Conservation (phyloP, 2,329 filamentous ascomycete species). For the Xylariaceae sp. region DNA sequence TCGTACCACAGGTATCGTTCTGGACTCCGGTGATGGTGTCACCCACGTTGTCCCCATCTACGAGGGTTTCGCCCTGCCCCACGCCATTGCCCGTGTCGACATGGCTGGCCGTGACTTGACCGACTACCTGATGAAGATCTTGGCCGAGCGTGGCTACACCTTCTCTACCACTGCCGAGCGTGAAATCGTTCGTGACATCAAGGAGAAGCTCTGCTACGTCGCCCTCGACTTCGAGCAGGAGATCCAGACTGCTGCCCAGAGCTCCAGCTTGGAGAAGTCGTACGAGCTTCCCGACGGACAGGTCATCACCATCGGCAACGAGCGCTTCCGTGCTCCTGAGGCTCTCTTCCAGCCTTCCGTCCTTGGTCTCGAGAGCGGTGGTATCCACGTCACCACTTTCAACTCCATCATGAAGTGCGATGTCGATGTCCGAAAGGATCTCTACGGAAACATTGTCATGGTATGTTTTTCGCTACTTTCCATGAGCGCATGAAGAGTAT, state of each 20-base stretch:
- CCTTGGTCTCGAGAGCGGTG: conserved; percentile 95
- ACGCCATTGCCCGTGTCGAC: conserved; percentile 99
- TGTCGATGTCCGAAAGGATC: conserved; percentile 99
- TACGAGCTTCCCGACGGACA: conserved; percentile 99
- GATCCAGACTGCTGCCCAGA: conserved; percentile 99
- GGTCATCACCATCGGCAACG: conserved; percentile 99
- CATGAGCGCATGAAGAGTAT: background rate
- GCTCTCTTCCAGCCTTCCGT: conserved; percentile 99
- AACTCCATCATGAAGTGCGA: conserved; percentile 99
- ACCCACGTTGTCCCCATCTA: conserved; percentile 99
- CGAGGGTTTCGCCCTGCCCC: conserved; percentile 99
- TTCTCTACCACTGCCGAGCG: conserved; percentile 99
- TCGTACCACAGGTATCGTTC: conserved; percentile 99
- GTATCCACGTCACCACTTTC: conserved; percentile 99
- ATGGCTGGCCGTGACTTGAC: conserved; percentile 99
- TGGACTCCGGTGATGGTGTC: conserved; percentile 99
- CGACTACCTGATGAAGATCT: conserved; percentile 99
- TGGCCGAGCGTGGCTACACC: conserved; percentile 98
- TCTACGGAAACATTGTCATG: conserved; percentile 99
- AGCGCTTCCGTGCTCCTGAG: conserved; percentile 99
- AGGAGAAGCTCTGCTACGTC: conserved; percentile 99
- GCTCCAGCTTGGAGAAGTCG: conserved; percentile 98
- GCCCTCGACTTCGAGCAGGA: conserved; percentile 99
- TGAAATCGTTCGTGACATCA: conserved; percentile 99
- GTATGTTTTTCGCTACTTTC: conserved; percentile 55